Base-by-base conservation (phyloP, 2,329 filamentous ascomycete genomes). In the Fusarium irregulare region DNA sequence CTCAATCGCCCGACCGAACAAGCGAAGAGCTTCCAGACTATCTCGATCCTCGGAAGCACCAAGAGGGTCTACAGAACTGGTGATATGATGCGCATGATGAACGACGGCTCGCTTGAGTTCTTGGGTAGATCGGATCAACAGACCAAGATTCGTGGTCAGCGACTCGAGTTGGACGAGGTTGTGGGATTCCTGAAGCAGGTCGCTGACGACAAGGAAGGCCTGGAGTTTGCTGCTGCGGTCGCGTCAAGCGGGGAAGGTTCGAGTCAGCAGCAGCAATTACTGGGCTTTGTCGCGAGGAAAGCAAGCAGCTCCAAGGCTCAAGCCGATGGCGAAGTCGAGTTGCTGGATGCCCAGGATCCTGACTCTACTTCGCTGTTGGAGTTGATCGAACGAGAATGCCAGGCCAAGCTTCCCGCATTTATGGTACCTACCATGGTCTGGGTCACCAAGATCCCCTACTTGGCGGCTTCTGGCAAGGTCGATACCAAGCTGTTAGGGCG, bases 21-120 rank as follows among this genome's bases (percentile, higher is more conserved):
- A 12, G 37, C 65, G 6, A 68, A 61, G 46, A 48, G 49, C 20
- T 68, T 68, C 37, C 54, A 69, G 6, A 28, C 30, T 0, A 45
- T 58, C 2, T 9, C 27, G 2, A 8, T 56, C 0, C 14, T 46
- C 0, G 60, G 55, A 6, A 37, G 2, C 0, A 59, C 21, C 1
- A 54, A 28, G 21, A 66, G 60, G 11, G 18, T 68, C 14, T 68
- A 68, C 16, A 46, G 55, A 23, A 68, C 66, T 3, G 65, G 66
- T 0, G 66, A 68, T 18, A 69, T 68, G 54, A 68, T 68, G 66
- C 55, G 66, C 11, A 68, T 68, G 66, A 68, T 68, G 65, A 23
- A 66, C 1, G 65, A 69, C 0, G 66, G 66, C 0, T 30, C 66
- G 1, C 46, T 69, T 1, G 66, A 68, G 50, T 68, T 68, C 4